Base-by-base conservation (phyloP, 2,329 filamentous ascomycete species). In the Ophiostoma sp. region DNA sequence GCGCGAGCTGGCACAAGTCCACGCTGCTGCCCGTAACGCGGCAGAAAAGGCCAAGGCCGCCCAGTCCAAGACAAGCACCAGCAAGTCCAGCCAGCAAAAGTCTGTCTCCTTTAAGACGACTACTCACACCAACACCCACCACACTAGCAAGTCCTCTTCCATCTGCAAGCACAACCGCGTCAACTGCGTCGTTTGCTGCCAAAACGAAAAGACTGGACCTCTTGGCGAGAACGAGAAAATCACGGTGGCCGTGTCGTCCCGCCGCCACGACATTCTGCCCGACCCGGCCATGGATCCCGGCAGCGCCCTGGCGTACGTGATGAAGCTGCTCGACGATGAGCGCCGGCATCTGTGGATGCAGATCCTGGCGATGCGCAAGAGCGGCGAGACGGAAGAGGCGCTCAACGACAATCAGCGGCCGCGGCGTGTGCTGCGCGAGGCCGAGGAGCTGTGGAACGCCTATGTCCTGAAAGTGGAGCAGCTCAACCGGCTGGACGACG, bases 281-380 rank as follows among this genome's bases (percentile, higher is more conserved):
- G 71, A 69, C n/a, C 22, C 72, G 4, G 55, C 42, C 48, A 74
- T 76, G 73, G 76, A 75, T 42, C 93, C 93, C 0, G 89, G 88
- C 4, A 82, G 91, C 59, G 93, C 94, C 11, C 88, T 97, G 31
- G 92, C 92, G 8, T 89, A 91, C n/a, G 92, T 97, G 28, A 91
- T 97, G 80, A 96, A 97, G 82, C 88, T 90, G 8, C 84, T 97
- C 3, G 87, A 93, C 77, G 93, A 97, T 79, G 94, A 97, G 80
- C 87, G 95, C 61, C 86, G 87, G 15, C 93, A 97, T 79, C 83
- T 97, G 71, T 92, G 93, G 81, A 86, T 92, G 76, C 87, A 91
- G 78, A 87, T 94, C n/a, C 84, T 87, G 0, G 81, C 86, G 45
- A 87, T 89, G 73, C 88, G 74, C 33, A 45, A 61, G 63, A 31